Percentiles rank a stretch among this genome's conserved stretches.
Conservation (phyloP, 352 stramenopile genomes). For the Lagenidium giganteum region DNA sequence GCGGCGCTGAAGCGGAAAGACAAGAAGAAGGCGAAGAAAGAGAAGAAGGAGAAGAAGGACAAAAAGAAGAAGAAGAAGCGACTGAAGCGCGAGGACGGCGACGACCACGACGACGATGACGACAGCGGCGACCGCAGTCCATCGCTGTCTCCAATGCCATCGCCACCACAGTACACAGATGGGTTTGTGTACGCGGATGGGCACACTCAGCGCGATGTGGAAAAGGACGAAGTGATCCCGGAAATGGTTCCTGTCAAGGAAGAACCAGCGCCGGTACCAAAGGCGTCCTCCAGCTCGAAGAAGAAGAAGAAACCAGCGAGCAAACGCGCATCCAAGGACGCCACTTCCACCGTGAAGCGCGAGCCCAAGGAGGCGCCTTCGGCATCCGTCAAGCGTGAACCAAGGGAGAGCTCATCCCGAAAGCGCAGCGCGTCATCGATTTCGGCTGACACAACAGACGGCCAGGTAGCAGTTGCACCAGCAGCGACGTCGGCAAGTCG, state of each 20-base stretch:
- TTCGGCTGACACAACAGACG: no score
- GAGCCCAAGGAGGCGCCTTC: background rate
- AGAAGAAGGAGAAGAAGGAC: slow-evolving; percentile 39
- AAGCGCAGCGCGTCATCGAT: slow-evolving; percentile 1
- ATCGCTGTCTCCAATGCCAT: no score
- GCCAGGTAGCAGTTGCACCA: no score
- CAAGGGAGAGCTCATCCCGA: slow-evolving; percentile 17
- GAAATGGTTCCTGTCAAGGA: no score
- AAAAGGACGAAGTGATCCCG: background rate
- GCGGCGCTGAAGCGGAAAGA: slow-evolving; percentile 6
- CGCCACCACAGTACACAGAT: slow-evolving; percentile 20
- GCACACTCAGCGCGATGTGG: background rate
- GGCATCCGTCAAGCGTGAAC: slow-evolving; percentile 22
- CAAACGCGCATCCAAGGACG: no score
- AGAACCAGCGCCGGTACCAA: no score
- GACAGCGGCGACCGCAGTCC: slow-evolving; percentile 26
- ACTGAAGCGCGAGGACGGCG: slow-evolving; percentile 46
- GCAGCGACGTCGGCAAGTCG: slow-evolving; percentile 3
- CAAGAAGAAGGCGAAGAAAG: slow-evolving; percentile 59
- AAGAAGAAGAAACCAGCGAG: background rate
- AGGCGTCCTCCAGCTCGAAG: background rate
- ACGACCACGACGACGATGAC: slow-evolving; percentile 32
- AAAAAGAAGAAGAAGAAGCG: slow-evolving; percentile 39
- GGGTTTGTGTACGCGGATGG: slow-evolving; percentile 25
- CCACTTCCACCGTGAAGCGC: no score